Conservation (phyloP, 1,284 basidiomycete genomes). For the Ustilago esculenta region DNA sequence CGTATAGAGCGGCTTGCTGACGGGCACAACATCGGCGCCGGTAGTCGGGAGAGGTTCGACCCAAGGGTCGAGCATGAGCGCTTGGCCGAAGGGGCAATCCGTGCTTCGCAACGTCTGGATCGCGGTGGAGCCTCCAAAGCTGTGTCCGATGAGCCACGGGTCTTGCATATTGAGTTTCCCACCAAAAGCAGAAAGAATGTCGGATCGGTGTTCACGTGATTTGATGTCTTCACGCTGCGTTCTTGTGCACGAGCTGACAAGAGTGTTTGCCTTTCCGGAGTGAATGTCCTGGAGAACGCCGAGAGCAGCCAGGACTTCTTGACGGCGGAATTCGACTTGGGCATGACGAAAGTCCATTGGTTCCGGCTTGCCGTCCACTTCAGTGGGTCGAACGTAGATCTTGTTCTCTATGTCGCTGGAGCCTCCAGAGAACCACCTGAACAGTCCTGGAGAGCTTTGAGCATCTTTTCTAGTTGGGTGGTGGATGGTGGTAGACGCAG, state of each 20-base stretch:
- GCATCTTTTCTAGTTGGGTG: conserved; percentile 11
- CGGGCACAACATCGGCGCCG: conserved; percentile 13
- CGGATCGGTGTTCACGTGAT: conserved; percentile 7
- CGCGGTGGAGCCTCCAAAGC: conserved; percentile 53
- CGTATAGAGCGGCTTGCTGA: conserved; percentile 54
- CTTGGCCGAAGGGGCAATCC: conserved; percentile 37
- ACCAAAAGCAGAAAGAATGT: conserved; percentile 25
- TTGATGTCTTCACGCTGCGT: conserved; percentile 20
- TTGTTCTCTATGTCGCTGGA: conserved; percentile 28
- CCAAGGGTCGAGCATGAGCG: conserved; percentile 54
- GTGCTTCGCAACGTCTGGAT: conserved; percentile 35
- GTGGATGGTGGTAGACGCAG: conserved; percentile 42
- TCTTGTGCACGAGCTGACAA: conserved; percentile 27
- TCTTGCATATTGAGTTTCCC: conserved; percentile 38
- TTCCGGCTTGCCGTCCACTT: conserved; percentile 39
- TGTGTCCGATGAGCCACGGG: conserved; percentile 53
- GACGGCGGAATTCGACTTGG: conserved; percentile 50
- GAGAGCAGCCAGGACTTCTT: conserved; percentile 50
- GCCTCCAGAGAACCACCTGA: conserved; percentile 27
- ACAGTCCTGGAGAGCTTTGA: conserved; percentile 6
- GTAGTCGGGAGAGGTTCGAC: conserved; percentile 45
- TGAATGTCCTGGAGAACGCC: conserved; percentile 35
- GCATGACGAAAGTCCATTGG: conserved; percentile 32
- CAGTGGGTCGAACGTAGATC: conserved; percentile 47
- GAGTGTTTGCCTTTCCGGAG: conserved; percentile 24